These are phyloP conservation scores for Elongisporangium prolatum DNA, from an alignment of 352 stramenopile species.

Conservation along the genomic window DNA sequence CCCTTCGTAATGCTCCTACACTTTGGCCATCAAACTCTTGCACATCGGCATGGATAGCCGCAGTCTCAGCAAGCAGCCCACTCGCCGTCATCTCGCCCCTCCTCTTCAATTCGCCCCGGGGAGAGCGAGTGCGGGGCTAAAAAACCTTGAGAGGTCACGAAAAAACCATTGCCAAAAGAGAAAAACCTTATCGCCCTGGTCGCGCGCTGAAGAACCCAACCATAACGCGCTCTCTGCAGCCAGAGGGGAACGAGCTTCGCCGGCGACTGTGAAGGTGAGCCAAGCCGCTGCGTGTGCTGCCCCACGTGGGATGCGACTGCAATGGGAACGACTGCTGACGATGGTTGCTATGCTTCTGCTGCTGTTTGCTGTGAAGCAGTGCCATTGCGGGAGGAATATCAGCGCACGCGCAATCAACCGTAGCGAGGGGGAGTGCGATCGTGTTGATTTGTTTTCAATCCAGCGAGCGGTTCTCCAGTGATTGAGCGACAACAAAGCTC, in stretches of 20 bases:
- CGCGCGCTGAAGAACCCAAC: not conserved
- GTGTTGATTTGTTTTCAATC: not conserved
- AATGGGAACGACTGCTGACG: not conserved
- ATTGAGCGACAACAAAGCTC: not conserved
- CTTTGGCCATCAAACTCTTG: not conserved
- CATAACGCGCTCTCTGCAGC: not conserved
- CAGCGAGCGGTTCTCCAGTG: not conserved
- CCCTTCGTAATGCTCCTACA: not conserved
- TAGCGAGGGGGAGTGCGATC: not conserved
- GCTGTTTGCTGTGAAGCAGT: not conserved
- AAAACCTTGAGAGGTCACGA: not conserved
- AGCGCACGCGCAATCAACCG: not conserved
- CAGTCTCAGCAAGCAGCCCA: not conserved
- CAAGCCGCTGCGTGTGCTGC: not conserved
- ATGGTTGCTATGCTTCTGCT: not conserved
- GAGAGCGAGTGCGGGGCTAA: not conserved
- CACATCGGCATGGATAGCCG: not conserved
- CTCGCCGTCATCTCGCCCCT: not conserved
- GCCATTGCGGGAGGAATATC: not conserved
- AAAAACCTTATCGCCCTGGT: not conserved
- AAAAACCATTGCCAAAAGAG: not conserved
- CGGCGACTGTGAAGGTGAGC: not conserved
- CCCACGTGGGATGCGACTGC: not conserved
- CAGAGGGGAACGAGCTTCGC: not conserved
- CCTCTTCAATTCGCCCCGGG: not conserved